These are phyloP conservation scores for Mortierella sp. DNA, from an alignment of 371 early-diverging fungal species.

Conservation along the genomic window DNA sequence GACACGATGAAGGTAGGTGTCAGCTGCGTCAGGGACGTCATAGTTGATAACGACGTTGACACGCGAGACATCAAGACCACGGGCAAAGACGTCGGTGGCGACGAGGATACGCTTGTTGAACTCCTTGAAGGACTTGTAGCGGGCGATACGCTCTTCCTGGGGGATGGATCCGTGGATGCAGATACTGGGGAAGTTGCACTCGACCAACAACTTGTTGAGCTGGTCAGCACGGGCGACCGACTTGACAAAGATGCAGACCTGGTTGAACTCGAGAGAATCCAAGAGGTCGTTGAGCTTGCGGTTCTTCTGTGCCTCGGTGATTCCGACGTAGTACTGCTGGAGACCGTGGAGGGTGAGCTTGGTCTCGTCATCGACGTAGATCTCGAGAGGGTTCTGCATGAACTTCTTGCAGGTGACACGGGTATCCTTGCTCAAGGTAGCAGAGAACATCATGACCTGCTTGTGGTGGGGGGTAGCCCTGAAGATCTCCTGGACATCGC, in stretches of 20 bases:
- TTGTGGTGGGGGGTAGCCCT: slow-evolving; percentile 94
- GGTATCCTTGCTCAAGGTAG: slow-evolving; percentile 95
- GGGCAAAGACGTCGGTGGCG: slow-evolving; percentile 98
- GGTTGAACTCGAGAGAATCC: slow-evolving; percentile 96
- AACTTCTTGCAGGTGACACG: slow-evolving; percentile 96
- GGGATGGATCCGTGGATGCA: slow-evolving; percentile 94
- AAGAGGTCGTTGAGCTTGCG: slow-evolving; percentile 95
- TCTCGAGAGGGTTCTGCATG: slow-evolving; percentile 97
- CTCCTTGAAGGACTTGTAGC: slow-evolving; percentile 97
- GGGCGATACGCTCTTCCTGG: slow-evolving; percentile 92
- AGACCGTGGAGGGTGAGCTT: slow-evolving; percentile 98
- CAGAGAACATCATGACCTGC: slow-evolving; percentile 99
- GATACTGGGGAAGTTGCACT: slow-evolving; percentile 95
- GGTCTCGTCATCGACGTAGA: slow-evolving; percentile 98
- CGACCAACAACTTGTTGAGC: slow-evolving; percentile 89
- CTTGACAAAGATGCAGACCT: slow-evolving; percentile 98
- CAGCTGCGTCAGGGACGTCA: slow-evolving; percentile 96
- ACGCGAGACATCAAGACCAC: slow-evolving; percentile 99
- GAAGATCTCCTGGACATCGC: slow-evolving; percentile 98
- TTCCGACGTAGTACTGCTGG: slow-evolving; percentile 94
- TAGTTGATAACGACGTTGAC: slow-evolving; percentile 99
- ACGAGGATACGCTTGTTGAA: slow-evolving; percentile 97
- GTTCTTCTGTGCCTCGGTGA: slow-evolving; percentile 93
- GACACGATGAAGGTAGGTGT: slow-evolving; percentile 97
- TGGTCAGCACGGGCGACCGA: slow-evolving; percentile 91